phyloP scores from a whole-genome alignment of 306 rosid genomes.

The Pueraria montana region DNA sequence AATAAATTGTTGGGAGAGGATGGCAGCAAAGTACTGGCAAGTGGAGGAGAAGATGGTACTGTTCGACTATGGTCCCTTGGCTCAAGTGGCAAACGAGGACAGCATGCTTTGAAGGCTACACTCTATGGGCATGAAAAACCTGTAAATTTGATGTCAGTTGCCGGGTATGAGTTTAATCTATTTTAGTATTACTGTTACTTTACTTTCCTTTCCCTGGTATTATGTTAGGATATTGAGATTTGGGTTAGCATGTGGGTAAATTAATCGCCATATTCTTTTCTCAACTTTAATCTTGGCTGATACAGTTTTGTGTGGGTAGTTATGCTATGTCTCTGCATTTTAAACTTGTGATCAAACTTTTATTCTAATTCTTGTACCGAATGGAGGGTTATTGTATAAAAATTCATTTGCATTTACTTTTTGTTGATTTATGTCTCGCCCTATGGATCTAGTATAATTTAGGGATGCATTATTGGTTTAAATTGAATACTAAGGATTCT shows the following conservation, averaged over 20 bases:
- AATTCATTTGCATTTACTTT: slow-evolving; percentile 31
- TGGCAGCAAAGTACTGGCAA: slow-evolving; percentile 76
- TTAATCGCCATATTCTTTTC: slow-evolving; percentile 20
- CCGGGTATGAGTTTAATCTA: slow-evolving; percentile 70
- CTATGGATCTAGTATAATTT: slow-evolving; percentile 5
- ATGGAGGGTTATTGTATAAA: neutral
- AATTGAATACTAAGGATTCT: slow-evolving; percentile 18
- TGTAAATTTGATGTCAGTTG: slow-evolving; percentile 71
- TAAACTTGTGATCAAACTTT: slow-evolving; percentile 11
- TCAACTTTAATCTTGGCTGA: slow-evolving; percentile 7
- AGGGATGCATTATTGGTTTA: slow-evolving; percentile 1
- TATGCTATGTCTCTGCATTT: neutral
- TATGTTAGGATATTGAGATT: slow-evolving; percentile 22
- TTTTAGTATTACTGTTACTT: slow-evolving; percentile 14
- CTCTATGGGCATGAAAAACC: slow-evolving; percentile 85
- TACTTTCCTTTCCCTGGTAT: neutral
- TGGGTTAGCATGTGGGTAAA: neutral
- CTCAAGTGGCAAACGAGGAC: slow-evolving; percentile 76
- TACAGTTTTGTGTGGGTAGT: slow-evolving; percentile 8
- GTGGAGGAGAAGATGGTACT: slow-evolving; percentile 96
- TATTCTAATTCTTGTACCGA: neutral
- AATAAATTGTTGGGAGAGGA: slow-evolving; percentile 82
- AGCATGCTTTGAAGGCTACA: slow-evolving; percentile 77
- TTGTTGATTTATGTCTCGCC: neutral
- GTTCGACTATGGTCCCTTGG: slow-evolving; percentile 88